Evolutionary conservation across 208 protist species (phyloP), one percentile per base, ranked within the genome.

Genomic region (Trypanosoma cruzi): DNA sequence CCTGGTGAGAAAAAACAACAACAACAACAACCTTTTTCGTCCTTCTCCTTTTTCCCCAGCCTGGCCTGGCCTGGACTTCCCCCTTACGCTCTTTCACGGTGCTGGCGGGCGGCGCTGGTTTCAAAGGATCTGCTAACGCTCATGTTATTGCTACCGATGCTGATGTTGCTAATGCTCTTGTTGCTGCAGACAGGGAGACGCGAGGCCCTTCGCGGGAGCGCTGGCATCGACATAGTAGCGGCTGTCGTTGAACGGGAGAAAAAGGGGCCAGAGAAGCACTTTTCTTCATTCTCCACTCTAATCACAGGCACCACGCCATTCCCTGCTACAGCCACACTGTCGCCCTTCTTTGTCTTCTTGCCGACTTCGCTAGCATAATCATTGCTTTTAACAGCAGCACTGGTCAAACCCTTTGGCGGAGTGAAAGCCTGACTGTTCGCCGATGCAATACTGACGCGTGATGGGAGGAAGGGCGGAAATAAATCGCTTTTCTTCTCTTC

Each of bases 381-480:
- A 2, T 44, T 44, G 18, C 1, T 16, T 44, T 14, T 44, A 7
- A 16, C 40, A 7, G 8, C 18, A 44, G 1, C 40, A 13, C 40
- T 14, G 40, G 3, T 13, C 2, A 14, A 7, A 14, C 40, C 40
- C 18, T 44, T 57, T 4, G 2, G 2, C 20, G 52, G 52, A 11
- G 11, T 57, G 24, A 10, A 44, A 24, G 44, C 36, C 10, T 3
- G 32, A 24, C 14, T 52, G 58, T 31, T 26, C 1, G 5, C 53
- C 6, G 53, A 7, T 34, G n/a, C 34, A 14, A 46, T 26, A 2
- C 42, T 18, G 59, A 18, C 0, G 18, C 68, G 31, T 34, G 14
- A 22, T 49, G 50, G 8, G 22, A 59, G 8, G 36, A 74, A 20
- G 10, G 37, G 59, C 34, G 56, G 36, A 65, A 59, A 14, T 55